Conservation (phyloP, 2,329 filamentous ascomycete species). For the Ophiocordyceps camponoti-saundersi region DNA sequence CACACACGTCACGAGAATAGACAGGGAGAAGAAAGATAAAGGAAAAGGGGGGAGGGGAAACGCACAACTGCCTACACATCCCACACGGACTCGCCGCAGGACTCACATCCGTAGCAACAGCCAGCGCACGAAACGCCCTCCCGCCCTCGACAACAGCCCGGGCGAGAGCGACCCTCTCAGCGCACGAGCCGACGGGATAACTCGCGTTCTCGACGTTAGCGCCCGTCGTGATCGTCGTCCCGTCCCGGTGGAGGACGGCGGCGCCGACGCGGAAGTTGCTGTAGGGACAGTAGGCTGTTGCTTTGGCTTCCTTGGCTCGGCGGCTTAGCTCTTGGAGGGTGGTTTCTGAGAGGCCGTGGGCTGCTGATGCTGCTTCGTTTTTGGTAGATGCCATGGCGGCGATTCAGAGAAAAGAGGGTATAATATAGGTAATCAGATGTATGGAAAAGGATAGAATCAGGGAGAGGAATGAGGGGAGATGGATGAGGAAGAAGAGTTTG, state of each 20-base stretch:
- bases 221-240: conserved; percentile 29
- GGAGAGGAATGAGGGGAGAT: background rate
- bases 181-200: conserved; percentile 90
- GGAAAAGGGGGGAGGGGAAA: conserved; percentile 6
- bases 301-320: conserved; percentile 54
- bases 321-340: conserved; percentile 49
- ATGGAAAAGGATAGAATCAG: too few relatives aligned
- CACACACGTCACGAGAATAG: background rate
- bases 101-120: conserved; percentile 65
- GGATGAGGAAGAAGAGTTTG: background rate
- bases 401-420: too few relatives aligned
- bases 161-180: conserved; percentile 69
- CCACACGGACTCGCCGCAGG: conserved; percentile 68
- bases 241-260: conserved; percentile 44
- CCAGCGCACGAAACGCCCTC: conserved; percentile 55
- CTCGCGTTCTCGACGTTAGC: conserved; percentile 88
- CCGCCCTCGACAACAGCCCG: conserved; percentile 50
- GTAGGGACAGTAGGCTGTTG: conserved; percentile 78
- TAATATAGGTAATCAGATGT: too few relatives aligned
- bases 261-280: conserved; percentile 84
- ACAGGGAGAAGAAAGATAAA: background rate
- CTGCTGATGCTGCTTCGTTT: background rate
- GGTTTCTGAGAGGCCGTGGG: conserved; percentile 32
- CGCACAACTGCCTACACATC: conserved; percentile 87
- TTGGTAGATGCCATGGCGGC: too few relatives aligned